These are phyloP conservation scores for Tuber aestivum DNA, from an alignment of 495 filamentous ascomycete species.

Conservation along the genomic window DNA sequence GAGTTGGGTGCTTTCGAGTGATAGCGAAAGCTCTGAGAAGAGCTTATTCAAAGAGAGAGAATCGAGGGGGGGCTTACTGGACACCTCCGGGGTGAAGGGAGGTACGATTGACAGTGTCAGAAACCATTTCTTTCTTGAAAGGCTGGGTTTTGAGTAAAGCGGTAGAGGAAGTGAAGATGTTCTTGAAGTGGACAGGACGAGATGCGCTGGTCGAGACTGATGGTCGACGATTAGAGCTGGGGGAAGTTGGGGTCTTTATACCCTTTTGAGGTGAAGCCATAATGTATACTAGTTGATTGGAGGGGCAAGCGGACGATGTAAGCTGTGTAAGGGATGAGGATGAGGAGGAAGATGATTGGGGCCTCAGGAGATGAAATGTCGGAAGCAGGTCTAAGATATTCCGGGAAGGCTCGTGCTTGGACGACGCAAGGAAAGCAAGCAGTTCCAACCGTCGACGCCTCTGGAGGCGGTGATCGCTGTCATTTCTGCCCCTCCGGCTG, in stretches of 20 bases:
- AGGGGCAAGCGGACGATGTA: slow-evolving; percentile 5
- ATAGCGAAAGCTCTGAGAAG: not conserved
- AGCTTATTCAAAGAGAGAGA: slow-evolving; percentile 6
- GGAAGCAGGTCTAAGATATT: slow-evolving; percentile 36
- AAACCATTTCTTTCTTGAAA: slow-evolving; percentile 38
- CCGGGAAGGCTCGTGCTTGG: slow-evolving; percentile 39
- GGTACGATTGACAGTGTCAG: slow-evolving; percentile 40
- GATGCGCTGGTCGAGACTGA: slow-evolving; percentile 27
- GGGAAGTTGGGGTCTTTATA: slow-evolving; percentile 40
- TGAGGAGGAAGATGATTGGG: slow-evolving; percentile 21
- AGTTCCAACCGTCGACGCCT: slow-evolving; percentile 34
- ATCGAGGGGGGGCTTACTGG: slow-evolving; percentile 56
- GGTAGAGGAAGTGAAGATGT: slow-evolving; percentile 21
- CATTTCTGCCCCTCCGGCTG: slow-evolving; percentile 26
- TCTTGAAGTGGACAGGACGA: slow-evolving; percentile 16
- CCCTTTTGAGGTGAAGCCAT: slow-evolving; percentile 28
- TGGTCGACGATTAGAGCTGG: slow-evolving; percentile 27
- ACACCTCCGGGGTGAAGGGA: slow-evolving; percentile 76
- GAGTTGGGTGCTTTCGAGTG: slow-evolving; percentile 7
- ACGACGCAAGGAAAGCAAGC: slow-evolving; percentile 25
- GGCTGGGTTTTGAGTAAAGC: slow-evolving; percentile 20
- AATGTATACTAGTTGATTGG: slow-evolving; percentile 22
- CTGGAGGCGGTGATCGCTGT: slow-evolving; percentile 30
- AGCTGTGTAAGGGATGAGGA: slow-evolving; percentile 6
- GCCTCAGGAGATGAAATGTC: slow-evolving; percentile 16